phyloP scores from a whole-genome alignment of 257 asterid genomes.

The Penstemon newberryi region DNA sequence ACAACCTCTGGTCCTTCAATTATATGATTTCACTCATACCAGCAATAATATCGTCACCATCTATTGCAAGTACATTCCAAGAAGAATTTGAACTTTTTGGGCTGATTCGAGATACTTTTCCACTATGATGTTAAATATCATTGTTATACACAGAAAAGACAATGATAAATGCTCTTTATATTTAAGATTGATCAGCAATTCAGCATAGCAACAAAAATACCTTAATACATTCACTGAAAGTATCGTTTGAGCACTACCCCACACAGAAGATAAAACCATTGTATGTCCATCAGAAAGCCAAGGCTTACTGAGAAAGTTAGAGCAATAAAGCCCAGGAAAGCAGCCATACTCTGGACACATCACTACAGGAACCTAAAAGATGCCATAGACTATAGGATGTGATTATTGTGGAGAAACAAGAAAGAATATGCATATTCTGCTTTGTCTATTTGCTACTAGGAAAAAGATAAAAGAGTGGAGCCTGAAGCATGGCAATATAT shows the following conservation, averaged over 20 bases:
- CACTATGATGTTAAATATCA: slow-evolving; percentile 37
- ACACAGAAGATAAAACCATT: slow-evolving; percentile 50
- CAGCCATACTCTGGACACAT: slow-evolving; percentile 54
- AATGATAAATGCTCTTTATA: not conserved
- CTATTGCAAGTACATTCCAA: slow-evolving; percentile 58
- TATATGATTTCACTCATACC: slow-evolving; percentile 31
- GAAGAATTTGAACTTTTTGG: slow-evolving; percentile 47
- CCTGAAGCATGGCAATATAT: not conserved
- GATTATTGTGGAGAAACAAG: slow-evolving; percentile 1
- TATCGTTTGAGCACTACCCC: slow-evolving; percentile 60
- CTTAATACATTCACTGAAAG: slow-evolving; percentile 50
- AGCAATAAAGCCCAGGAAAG: slow-evolving; percentile 60
- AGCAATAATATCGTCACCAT: slow-evolving; percentile 51
- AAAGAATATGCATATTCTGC: not conserved
- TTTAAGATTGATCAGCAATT: slow-evolving; percentile 13
- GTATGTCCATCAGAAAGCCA: slow-evolving; percentile 68
- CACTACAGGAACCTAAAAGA: slow-evolving; percentile 53
- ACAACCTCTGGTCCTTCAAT: not conserved
- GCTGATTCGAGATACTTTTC: slow-evolving; percentile 50
- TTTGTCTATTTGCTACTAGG: not conserved
- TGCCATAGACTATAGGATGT: slow-evolving; percentile 17
- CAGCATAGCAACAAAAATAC: slow-evolving; percentile 26
- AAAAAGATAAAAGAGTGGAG: not conserved
- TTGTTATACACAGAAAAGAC: not conserved
- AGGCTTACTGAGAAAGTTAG: slow-evolving; percentile 40